Percentiles rank a stretch among this genome's conserved stretches.
These are phyloP conservation scores for Cokeromyces recurvatus DNA, from an alignment of 371 early-diverging fungal species.

Conservation along the genomic window DNA sequence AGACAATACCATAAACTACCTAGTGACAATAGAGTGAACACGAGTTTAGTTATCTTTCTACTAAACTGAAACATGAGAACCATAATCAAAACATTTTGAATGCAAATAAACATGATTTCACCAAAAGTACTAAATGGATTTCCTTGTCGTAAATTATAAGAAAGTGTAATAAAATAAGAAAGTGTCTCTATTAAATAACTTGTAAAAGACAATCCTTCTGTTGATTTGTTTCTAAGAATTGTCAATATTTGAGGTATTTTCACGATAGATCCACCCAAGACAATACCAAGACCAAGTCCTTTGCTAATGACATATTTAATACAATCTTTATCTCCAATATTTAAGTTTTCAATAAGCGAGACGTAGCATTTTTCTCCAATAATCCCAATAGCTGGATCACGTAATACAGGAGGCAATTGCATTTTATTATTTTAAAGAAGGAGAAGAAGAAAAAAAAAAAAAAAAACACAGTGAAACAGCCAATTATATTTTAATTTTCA, in stretches of 20 bases:
- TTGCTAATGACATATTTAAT: slow-evolving; percentile 80
- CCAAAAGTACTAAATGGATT: slow-evolving; percentile 92
- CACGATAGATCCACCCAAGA: slow-evolving; percentile 79
- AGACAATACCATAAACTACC: slow-evolving; percentile 40
- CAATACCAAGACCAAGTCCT: slow-evolving; percentile 86
- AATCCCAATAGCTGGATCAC: slow-evolving; percentile 55
- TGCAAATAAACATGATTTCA: slow-evolving; percentile 72
- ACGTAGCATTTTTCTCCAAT: slow-evolving; percentile 66
- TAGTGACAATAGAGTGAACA: slow-evolving; percentile 26
- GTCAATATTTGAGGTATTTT: slow-evolving; percentile 94
- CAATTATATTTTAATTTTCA: too few species aligned
- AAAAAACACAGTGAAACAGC: too few species aligned
- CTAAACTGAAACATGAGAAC: slow-evolving; percentile 66
- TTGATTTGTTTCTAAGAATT: slow-evolving; percentile 65
- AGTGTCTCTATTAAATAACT: slow-evolving; percentile 80
- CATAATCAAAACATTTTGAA: slow-evolving; percentile 77
- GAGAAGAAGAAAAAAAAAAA: too few species aligned
- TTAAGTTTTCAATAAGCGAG: slow-evolving; percentile 58
- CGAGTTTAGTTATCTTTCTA: slow-evolving; percentile 27
- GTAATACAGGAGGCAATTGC: slow-evolving; percentile 43
- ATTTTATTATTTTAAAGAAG: slow-evolving; percentile 4
- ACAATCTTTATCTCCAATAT: slow-evolving; percentile 64
- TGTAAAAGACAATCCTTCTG: slow-evolving; percentile 72
- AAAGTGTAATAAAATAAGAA: slow-evolving; percentile 69
- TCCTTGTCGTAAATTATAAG: slow-evolving; percentile 76